phyloP scores from a whole-genome alignment of 495 filamentous ascomycete genomes.

The Hypomontagnella submonticulosa region DNA sequence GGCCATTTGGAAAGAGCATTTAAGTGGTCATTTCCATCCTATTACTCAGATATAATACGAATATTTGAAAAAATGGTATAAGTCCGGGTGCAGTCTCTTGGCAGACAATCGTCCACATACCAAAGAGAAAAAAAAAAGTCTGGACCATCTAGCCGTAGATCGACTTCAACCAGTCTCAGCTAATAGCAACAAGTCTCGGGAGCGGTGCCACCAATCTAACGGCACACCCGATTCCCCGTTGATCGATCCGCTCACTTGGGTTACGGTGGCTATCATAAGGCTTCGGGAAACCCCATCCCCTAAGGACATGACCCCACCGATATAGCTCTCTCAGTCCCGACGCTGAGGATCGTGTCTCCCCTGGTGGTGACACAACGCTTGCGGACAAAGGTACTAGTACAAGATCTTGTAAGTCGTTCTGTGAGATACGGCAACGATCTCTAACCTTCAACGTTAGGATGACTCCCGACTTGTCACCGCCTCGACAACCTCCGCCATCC shows the following conservation, averaged over 20 bases:
- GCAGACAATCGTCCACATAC: not conserved
- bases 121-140: not conserved
- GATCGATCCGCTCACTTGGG: constrained; percentile 35
- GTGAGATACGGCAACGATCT: constrained; percentile 30
- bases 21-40: too few relatives aligned
- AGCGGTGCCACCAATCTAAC: constrained; percentile 30
- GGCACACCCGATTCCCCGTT: constrained; percentile 34
- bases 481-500: constrained; percentile 11
- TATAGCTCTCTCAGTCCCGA: constrained; percentile 40
- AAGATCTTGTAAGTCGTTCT: constrained; percentile 36
- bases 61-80: not conserved
- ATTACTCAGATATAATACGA: too few relatives aligned
- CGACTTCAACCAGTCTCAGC: constrained; percentile 17
- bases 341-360: constrained; percentile 40
- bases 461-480: constrained; percentile 22
- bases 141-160: constrained; percentile 6
- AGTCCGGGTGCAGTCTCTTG: constrained; percentile 10
- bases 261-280: constrained; percentile 36
- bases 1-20: too few relatives aligned
- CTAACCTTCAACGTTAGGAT: constrained; percentile 15
- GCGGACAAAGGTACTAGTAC: constrained; percentile 38
- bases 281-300: constrained; percentile 39
- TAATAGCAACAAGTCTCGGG: constrained; percentile 36
- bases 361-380: constrained; percentile 36
- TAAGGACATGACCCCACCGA: constrained; percentile 31